These are phyloP conservation scores for Fusarium fujikuroi DNA, from an alignment of 2,329 filamentous ascomycete species.

Conservation along the genomic window DNA sequence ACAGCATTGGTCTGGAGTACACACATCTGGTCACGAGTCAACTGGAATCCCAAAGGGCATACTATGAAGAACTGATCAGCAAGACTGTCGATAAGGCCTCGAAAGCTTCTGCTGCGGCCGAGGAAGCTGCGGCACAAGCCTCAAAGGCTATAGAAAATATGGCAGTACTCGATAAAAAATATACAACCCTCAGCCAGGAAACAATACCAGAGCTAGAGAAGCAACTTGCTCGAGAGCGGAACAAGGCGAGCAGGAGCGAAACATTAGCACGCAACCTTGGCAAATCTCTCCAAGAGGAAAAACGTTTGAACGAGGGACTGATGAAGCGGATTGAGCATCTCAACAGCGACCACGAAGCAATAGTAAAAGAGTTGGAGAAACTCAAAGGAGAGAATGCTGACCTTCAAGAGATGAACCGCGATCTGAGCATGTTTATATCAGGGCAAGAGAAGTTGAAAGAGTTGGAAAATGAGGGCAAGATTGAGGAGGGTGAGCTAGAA, in stretches of 20 bases:
- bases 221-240: slow-evolving; percentile 74
- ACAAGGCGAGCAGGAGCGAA: slow-evolving; percentile 76
- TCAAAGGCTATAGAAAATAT: slow-evolving; percentile 62
- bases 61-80: slow-evolving; percentile 92
- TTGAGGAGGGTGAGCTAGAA: slow-evolving; percentile 76
- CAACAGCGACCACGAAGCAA: slow-evolving; percentile 67
- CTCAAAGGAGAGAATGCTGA: slow-evolving; percentile 74
- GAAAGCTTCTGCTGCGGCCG: slow-evolving; percentile 74
- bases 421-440: slow-evolving; percentile 87
- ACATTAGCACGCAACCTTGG: slow-evolving; percentile 80
- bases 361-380: slow-evolving; percentile 67
- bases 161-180: slow-evolving; percentile 58
- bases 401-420: slow-evolving; percentile 85
- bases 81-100: slow-evolving; percentile 91
- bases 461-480: slow-evolving; percentile 68
- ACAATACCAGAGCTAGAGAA: slow-evolving; percentile 76
- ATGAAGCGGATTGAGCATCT: slow-evolving; percentile 84
- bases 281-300: slow-evolving; percentile 85
- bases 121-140: slow-evolving; percentile 65
- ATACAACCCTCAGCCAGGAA: slow-evolving; percentile 61
- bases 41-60: slow-evolving; percentile 89
- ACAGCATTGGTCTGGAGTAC: slow-evolving; percentile 91
- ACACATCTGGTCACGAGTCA: slow-evolving; percentile 93
- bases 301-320: slow-evolving; percentile 82
- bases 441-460: slow-evolving; percentile 83